Percentiles rank a stretch among this genome's conserved stretches.
These are phyloP conservation scores for Gastrolobium bilobum DNA, from an alignment of 306 rosid genomes.

Conservation along the genomic window DNA sequence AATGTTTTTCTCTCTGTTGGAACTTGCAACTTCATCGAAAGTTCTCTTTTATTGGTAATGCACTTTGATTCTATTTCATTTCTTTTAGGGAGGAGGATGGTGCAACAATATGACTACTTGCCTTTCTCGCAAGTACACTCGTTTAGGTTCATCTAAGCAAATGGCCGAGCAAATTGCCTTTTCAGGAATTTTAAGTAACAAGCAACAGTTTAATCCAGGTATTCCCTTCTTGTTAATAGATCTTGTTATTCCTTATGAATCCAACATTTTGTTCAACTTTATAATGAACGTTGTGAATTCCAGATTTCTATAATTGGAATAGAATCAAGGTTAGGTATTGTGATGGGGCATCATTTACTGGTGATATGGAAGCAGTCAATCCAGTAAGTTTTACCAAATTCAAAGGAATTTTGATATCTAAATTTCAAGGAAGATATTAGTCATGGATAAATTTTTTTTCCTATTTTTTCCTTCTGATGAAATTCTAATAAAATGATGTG, in stretches of 20 bases:
- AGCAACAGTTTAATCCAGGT: slow-evolving; percentile 79
- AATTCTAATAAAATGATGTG: not conserved
- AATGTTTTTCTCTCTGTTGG: not conserved
- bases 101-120: slow-evolving; percentile 91
- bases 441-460: not conserved
- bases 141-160: slow-evolving; percentile 82
- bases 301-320: slow-evolving; percentile 95
- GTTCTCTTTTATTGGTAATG: slow-evolving; percentile 2
- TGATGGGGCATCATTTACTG: slow-evolving; percentile 94
- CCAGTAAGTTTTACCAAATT: slow-evolving; percentile 71
- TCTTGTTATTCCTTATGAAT: not conserved
- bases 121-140: slow-evolving; percentile 76
- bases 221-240: slow-evolving; percentile 17
- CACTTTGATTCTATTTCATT: slow-evolving; percentile 33
- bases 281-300: slow-evolving; percentile 30
- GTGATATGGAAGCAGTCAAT: slow-evolving; percentile 81
- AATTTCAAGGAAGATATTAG: slow-evolving; percentile 13
- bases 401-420: slow-evolving; percentile 16
- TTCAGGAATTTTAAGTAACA: slow-evolving; percentile 77
- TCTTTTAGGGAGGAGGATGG: slow-evolving; percentile 96
- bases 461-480: slow-evolving; percentile 20
- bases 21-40: not conserved
- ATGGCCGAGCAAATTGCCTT: slow-evolving; percentile 76
- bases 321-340: slow-evolving; percentile 91
- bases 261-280: not conserved